A percentile compares a stretch with the other conserved stretches of the same genome.
These are phyloP conservation scores for Colletotrichum tofieldiae DNA, from an alignment of 2,329 filamentous ascomycete genomes.

Conservation along the genomic window DNA sequence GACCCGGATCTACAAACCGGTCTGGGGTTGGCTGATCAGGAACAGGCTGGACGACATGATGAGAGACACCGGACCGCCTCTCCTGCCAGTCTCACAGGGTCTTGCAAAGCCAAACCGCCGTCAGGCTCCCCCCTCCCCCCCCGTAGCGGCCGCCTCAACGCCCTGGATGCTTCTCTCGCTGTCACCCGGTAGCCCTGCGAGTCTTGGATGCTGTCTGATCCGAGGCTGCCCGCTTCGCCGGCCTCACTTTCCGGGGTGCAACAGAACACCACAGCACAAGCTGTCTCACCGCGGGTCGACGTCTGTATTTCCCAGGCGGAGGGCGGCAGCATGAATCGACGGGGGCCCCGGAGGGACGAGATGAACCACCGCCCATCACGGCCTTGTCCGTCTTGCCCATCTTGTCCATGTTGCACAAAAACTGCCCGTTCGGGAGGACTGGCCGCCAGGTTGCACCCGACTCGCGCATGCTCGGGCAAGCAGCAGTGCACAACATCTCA, in stretches of 20 bases:
- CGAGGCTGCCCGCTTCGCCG: neutral
- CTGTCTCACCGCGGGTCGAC: neutral
- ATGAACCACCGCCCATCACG: neutral
- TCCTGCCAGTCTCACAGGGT: neutral
- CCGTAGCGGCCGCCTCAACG: neutral
- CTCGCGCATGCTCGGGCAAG: neutral
- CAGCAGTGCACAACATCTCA: neutral
- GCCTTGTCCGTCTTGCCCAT: neutral
- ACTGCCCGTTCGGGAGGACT: neutral
- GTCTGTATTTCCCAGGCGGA: neutral
- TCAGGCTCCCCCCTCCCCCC: neutral
- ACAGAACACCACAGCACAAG: neutral
- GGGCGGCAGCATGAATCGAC: neutral
- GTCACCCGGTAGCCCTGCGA: neutral
- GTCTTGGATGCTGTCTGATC: neutral
- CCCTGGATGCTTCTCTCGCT: neutral
- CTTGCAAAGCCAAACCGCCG: neutral
- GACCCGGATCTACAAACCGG: slow-evolving; percentile 27
- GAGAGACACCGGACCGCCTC: neutral
- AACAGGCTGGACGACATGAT: neutral
- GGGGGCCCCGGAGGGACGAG: neutral
- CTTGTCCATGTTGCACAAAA: neutral
- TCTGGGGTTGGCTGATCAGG: neutral
- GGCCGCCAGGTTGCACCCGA: neutral
- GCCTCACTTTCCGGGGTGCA: neutral